Conservation (phyloP, 495 filamentous ascomycete genomes). For the Penicillium lividum region DNA sequence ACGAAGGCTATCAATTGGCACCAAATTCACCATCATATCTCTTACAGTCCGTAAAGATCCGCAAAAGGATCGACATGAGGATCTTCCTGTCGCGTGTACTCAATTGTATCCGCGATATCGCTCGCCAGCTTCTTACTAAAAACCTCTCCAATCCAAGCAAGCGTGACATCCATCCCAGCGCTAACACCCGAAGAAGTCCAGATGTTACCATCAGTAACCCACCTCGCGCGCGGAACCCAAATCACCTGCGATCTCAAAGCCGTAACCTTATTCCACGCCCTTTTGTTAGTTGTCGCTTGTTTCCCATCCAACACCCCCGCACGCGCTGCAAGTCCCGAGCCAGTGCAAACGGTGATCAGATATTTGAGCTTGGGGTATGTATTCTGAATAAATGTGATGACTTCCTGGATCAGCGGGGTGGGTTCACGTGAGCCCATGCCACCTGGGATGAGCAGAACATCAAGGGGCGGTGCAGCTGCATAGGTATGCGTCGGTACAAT, state of each 20-base stretch:
- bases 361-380: conserved; percentile 50
- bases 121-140: conserved; percentile 21
- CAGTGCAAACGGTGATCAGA: conserved; percentile 64
- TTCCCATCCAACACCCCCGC: conserved; percentile 60
- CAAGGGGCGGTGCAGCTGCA: conserved; percentile 39
- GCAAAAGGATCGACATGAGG: conserved; percentile 26
- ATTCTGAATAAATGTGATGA: conserved; percentile 47
- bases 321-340: conserved; percentile 50
- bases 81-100: conserved; percentile 24
- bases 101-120: conserved; percentile 16
- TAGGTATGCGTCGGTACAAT: conserved; percentile 67
- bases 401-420: conserved; percentile 18
- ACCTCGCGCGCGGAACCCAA: conserved; percentile 64
- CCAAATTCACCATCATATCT: not conserved
- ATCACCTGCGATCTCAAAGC: conserved; percentile 44
- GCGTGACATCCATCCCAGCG: conserved; percentile 64
- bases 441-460: conserved; percentile 68
- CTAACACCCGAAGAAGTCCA: conserved; percentile 66
- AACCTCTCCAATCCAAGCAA: conserved; percentile 29
- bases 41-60: conserved; percentile 15
- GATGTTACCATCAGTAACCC: conserved; percentile 65
- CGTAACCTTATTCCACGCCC: conserved; percentile 27
- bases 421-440: conserved; percentile 53
- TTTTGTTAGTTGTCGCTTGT: conserved; percentile 56
- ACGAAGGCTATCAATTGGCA: not conserved